Evolutionary conservation across 2,329 filamentous ascomycete genomes (phyloP).

Genomic region (Camptophora hylomeconis): DNA sequence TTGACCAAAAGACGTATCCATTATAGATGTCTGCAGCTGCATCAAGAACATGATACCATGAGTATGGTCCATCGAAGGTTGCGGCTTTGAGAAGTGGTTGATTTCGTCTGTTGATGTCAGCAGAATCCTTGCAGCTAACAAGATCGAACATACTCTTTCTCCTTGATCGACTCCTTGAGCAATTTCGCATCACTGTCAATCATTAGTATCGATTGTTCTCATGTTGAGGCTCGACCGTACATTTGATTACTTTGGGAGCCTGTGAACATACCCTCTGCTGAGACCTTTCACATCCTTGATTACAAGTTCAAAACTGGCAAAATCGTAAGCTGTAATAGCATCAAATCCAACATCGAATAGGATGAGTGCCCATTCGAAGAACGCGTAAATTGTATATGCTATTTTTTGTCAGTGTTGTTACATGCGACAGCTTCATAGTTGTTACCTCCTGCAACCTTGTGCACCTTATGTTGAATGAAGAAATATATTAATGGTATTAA

Average conservation of each 20-base stretch:
- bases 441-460: constrained; percentile 83
- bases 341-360: constrained; percentile 94
- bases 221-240: constrained; percentile 32
- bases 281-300: constrained; percentile 79
- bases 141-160: constrained; percentile 57
- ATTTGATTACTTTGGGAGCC: constrained; percentile 78
- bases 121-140: constrained; percentile 19
- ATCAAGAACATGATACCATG: constrained; percentile 62
- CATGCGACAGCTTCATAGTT: constrained; percentile 5
- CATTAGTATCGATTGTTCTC: constrained; percentile 24
- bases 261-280: constrained; percentile 96
- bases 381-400: constrained; percentile 96
- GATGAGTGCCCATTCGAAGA: constrained; percentile 95
- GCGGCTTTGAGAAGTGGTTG: constrained; percentile 54
- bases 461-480: constrained; percentile 97
- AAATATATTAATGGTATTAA: constrained; percentile 86
- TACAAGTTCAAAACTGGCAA: constrained; percentile 73
- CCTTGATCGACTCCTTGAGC: constrained; percentile 36
- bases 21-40: constrained; percentile 81
- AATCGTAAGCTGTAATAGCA: constrained; percentile 85
- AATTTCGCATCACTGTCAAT: constrained; percentile 35
- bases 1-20: constrained; percentile 95
- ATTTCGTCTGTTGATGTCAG: constrained; percentile 49
- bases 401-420: constrained; percentile 9
- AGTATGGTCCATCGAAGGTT: constrained; percentile 54